Base-by-base conservation (phyloP, 306 rosid species). In the Cucumis cinereus region DNA sequence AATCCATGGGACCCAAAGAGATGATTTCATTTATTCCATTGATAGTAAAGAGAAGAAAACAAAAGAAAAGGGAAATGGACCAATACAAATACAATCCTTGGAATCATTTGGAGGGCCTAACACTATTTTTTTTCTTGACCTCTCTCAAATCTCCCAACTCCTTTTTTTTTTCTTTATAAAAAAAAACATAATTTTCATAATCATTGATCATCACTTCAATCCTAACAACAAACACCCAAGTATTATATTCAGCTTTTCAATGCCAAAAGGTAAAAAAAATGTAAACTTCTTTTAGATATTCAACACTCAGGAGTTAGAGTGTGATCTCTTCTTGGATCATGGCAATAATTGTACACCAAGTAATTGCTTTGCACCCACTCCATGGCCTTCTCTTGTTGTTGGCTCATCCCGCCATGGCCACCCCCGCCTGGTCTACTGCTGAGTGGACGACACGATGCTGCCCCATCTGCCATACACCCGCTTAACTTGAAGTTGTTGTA, bases 291-390 rank as follows among this genome's bases (percentile, higher is more conserved):
- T 23, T 47, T 47, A 17, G 16, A 69, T 30, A 30, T 30, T 77
- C 38, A 94, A 56, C 99, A 92, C 81, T 92, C 99, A 0, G 99
- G 99, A 58, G 75, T 89, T 2, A 47, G 87, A 4, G 92, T 79
- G 69, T 83, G 99, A 77, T 94, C 99, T 83, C 93, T 89, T 19
- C 56, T 83, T 20, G 92, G 83, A 75, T 94, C 99, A 55, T 76
- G 83, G 83, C 99, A 94, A 28, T 92, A 94, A 80, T 92, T 49
- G 70, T 94, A 94, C 53, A 92, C 87, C 93, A 92, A 77, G 81
- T 82, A 80, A 73, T 90, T 87, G 68, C 79, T 81, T 78, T 88
- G 94, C 35, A 90, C 96, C 96, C 92, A 94, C 41, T 83, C 86
- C 99, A 94, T 87, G 75, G 96, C 84, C 14, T 71, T 57, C 35